phyloP scores from a whole-genome alignment of 2,329 filamentous ascomycete species.

The Colletotrichum sp. region DNA sequence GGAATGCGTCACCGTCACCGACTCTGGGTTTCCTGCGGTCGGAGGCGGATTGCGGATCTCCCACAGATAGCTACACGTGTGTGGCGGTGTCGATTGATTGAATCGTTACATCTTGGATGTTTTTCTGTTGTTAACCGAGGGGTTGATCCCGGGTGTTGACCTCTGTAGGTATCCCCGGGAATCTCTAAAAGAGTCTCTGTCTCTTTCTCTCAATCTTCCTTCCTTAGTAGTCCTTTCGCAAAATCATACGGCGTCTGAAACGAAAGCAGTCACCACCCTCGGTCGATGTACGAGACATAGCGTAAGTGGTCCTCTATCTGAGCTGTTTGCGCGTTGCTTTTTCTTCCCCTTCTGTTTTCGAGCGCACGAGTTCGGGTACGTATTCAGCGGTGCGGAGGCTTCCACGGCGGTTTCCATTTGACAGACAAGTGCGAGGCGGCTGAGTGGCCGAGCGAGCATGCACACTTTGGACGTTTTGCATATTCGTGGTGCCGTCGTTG shows the following conservation, averaged over 20 bases:
- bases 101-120: neutral
- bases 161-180: neutral
- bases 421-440: neutral
- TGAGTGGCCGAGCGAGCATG: neutral
- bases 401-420: neutral
- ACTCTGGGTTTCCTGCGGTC: neutral
- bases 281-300: neutral
- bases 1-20: conserved; percentile 1
- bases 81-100: neutral
- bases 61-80: neutral
- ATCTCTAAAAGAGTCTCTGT: neutral
- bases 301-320: neutral
- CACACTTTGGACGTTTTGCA: neutral
- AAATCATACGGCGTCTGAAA: neutral
- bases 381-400: neutral
- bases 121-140: neutral
- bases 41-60: neutral
- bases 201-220: neutral
- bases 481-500: neutral
- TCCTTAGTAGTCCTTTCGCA: neutral
- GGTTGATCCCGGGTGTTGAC: neutral
- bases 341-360: neutral
- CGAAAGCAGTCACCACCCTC: neutral
- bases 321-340: conserved; percentile 8
- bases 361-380: neutral